Base-by-base conservation (phyloP, 2,329 filamentous ascomycete species). In the Diaporthe humulicola region DNA sequence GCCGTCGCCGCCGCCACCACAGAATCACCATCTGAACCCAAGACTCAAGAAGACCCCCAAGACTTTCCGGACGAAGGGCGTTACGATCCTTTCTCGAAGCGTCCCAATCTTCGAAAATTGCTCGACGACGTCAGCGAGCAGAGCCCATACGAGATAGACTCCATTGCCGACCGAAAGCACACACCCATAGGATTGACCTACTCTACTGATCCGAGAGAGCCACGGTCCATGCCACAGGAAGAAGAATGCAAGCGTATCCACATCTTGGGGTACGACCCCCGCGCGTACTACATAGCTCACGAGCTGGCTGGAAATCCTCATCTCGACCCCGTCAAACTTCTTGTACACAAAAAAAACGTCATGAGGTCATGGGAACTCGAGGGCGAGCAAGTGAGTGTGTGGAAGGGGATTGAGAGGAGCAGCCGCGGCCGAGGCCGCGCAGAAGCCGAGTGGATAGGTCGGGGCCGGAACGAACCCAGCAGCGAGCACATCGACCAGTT, bases 321-420 rank as follows among this genome's bases (percentile, higher is more conserved):
- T 3, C 78, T 79, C 25, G 80, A 82, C 5, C 80, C 81, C 0
- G 79, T 82, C 42, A 79, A 78, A 36, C 79, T 82, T 71, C 73
- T 84, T 10, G 74, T 83, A 25, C 76, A 80, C 58, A 74, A 66
- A 17, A 52, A 25, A 48, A 56, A 57, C 22, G 52, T 79, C 1
- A 73, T 76, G 76, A 73, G 60, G 85, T 69, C 58, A 30, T 83
- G 80, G 80, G n/a, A 76, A 8, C 40, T 73, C 1, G 74, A 74
- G 40, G 77, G 78, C 25, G 71, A 75, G 19, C 60, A 71, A 45
- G 58, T 83, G 22, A 73, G 71, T 10, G 40, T 81, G n/a, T 61
- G 77, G 52, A 75, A 75, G 25, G 77, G 75, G 19, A 50, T 73
- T 14, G 48, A 78, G 50, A 61, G 52, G 40, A 76, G 76, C 28